Conservation (phyloP, 805 yeast genomes). For the Candida vaughaniae region DNA sequence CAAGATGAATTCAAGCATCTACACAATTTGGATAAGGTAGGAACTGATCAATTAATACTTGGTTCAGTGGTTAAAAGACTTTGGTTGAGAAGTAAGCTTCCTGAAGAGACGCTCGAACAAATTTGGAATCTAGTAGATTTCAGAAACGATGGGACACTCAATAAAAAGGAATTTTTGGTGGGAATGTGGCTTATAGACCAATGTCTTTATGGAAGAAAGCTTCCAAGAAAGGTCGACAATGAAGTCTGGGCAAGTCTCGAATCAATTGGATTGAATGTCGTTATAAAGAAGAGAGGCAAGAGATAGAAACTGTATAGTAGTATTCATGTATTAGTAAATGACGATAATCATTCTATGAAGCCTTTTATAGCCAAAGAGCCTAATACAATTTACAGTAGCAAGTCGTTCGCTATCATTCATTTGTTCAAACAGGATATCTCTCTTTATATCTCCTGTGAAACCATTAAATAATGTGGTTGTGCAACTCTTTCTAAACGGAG, state of each 20-base stretch:
- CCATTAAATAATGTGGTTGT: background rate
- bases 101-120: slow-evolving; percentile 53
- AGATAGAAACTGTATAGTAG: slow-evolving; percentile 10
- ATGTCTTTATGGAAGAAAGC: slow-evolving; percentile 87
- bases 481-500: background rate
- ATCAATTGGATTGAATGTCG: slow-evolving; percentile 41
- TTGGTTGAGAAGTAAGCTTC: slow-evolving; percentile 77
- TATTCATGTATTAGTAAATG: slow-evolving; percentile 1
- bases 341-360: slow-evolving; percentile 5
- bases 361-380: slow-evolving; percentile 8
- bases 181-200: slow-evolving; percentile 99
- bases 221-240: slow-evolving; percentile 68
- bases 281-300: slow-evolving; percentile 34
- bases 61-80: slow-evolving; percentile 71
- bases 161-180: slow-evolving; percentile 81
- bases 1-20: slow-evolving; percentile 24
- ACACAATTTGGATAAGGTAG: slow-evolving; percentile 30
- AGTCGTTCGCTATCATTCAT: slow-evolving; percentile 5
- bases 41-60: slow-evolving; percentile 39
- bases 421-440: background rate
- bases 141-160: slow-evolving; percentile 69
- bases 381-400: slow-evolving; percentile 7
- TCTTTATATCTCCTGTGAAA: slow-evolving; percentile 1
- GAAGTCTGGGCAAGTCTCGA: slow-evolving; percentile 81
- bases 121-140: slow-evolving; percentile 74